Conservation (phyloP, 2,329 filamentous ascomycete species). For the Blumeriella jaapii region DNA sequence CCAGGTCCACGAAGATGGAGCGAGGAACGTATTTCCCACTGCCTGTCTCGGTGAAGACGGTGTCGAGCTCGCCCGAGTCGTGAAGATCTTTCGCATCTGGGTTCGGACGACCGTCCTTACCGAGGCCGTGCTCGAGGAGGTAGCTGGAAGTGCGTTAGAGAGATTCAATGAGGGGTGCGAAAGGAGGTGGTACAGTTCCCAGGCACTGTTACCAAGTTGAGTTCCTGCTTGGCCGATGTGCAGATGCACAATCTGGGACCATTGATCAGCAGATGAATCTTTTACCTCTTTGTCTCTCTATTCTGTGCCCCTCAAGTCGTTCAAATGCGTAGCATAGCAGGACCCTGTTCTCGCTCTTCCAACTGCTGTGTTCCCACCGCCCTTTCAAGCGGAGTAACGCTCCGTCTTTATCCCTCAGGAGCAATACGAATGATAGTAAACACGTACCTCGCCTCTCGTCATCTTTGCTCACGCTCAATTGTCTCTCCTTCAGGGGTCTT, state of each 20-base stretch:
- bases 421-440: not conserved
- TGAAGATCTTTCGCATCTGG: constrained; percentile 40
- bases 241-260: constrained; percentile 50
- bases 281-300: too few relatives aligned
- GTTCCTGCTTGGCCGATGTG: constrained; percentile 58
- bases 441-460: constrained; percentile 24
- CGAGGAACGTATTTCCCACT: constrained; percentile 56
- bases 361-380: too few relatives aligned
- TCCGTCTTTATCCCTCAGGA: too few relatives aligned
- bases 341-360: too few relatives aligned
- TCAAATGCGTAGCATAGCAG: not conserved
- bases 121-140: constrained; percentile 54
- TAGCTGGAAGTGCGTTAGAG: constrained; percentile 34
- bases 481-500: not conserved
- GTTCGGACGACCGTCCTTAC: constrained; percentile 46
- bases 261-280: too few relatives aligned
- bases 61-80: constrained; percentile 47
- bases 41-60: constrained; percentile 55
- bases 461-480: constrained; percentile 14
- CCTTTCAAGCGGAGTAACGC: too few relatives aligned
- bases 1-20: constrained; percentile 56
- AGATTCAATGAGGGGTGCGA: not conserved
- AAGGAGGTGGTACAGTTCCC: constrained; percentile 47
- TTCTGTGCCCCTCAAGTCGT: too few relatives aligned
- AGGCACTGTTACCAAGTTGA: constrained; percentile 57